Conservation (phyloP, 306 rosid species). For the Castanea sativa region DNA sequence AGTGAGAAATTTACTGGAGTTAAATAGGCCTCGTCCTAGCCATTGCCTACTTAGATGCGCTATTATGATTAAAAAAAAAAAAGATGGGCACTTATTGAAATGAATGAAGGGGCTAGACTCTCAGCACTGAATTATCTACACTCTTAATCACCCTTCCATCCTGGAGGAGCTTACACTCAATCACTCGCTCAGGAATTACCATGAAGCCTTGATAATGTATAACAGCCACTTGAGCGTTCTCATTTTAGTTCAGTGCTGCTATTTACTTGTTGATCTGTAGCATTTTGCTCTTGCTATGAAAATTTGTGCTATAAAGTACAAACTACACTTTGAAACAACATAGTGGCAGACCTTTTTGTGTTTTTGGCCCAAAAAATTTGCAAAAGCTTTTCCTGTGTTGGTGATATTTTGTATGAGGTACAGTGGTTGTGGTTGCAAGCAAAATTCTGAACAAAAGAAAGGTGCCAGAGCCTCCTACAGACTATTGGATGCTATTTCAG, state of each 20-base stretch:
- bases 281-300: background rate
- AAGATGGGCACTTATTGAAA: background rate
- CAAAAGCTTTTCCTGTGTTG: background rate
- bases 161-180: background rate
- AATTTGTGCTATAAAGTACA: no score
- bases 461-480: background rate
- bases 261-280: background rate
- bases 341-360: background rate
- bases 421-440: background rate
- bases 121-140: background rate
- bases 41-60: background rate
- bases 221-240: background rate
- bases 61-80: background rate
- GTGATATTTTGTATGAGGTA: background rate
- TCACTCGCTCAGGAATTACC: background rate
- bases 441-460: background rate
- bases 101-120: background rate
- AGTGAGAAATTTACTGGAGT: background rate
- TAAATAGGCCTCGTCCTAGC: background rate
- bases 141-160: no score
- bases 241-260: background rate
- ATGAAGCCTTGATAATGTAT: background rate
- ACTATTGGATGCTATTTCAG: background rate
- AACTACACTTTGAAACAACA: background rate
- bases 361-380: background rate